Conservation (phyloP, 805 yeast species). For the Suhomyces xylopsoci region DNA sequence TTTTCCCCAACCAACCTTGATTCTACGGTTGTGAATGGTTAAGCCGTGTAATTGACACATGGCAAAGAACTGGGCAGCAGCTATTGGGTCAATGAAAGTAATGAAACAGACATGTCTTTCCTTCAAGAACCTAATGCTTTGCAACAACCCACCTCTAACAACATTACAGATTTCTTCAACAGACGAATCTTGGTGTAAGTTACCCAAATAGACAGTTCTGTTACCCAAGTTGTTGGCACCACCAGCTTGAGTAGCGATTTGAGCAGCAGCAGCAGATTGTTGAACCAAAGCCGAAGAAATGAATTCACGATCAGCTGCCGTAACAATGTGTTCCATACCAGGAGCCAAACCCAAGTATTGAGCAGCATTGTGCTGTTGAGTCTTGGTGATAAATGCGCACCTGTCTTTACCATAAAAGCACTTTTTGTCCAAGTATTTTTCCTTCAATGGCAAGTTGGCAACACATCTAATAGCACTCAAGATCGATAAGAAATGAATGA, state of each 20-base stretch:
- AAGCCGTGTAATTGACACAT: conserved; percentile 89
- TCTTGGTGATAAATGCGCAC: conserved; percentile 89
- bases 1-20: conserved; percentile 97
- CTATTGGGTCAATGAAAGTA: conserved; percentile 93
- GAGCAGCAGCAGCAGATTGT: conserved; percentile 97
- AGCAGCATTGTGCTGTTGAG: conserved; percentile 96
- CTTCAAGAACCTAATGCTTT: conserved; percentile 71
- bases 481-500: conserved; percentile 85
- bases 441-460: conserved; percentile 61
- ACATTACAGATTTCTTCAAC: conserved; percentile 94
- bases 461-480: conserved; percentile 85
- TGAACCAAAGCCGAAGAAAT: conserved; percentile 77
- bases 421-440: conserved; percentile 71
- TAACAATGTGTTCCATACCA: conserved; percentile 76
- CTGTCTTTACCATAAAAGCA: conserved; percentile 92
- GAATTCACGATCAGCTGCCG: conserved; percentile 62
- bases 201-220: conserved; percentile 89
- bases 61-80: conserved; percentile 96
- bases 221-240: conserved; percentile 91
- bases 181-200: conserved; percentile 81
- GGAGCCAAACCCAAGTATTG: conserved; percentile 90
- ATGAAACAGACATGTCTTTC: conserved; percentile 93
- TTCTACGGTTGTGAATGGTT: conserved; percentile 77
- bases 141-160: conserved; percentile 91
- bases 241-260: conserved; percentile 91